Evolutionary conservation across 2,329 filamentous ascomycete species (phyloP).

Genomic region (Parastagonospora nodorum): DNA sequence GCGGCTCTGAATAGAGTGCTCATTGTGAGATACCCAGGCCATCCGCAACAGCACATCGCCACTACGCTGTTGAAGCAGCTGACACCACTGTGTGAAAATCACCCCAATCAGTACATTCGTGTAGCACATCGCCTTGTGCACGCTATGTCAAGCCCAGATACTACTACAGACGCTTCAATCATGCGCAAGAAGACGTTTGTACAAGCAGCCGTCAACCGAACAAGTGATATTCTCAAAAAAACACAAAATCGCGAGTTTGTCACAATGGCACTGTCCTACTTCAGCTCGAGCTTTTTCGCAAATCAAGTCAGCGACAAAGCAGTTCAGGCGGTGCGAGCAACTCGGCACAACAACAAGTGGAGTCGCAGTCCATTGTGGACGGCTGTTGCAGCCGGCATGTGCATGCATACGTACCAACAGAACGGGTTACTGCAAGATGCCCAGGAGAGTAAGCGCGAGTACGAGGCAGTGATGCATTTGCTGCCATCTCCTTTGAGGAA

Average conservation of each 20-base stretch:
- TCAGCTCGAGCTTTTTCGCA: slow-evolving; percentile 82
- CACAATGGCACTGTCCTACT: slow-evolving; percentile 82
- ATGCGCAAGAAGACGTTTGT: slow-evolving; percentile 80
- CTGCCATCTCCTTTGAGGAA: slow-evolving; percentile 32
- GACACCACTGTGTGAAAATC: slow-evolving; percentile 68
- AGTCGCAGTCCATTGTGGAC: slow-evolving; percentile 32
- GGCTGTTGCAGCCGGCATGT: slow-evolving; percentile 38
- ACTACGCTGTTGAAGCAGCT: slow-evolving; percentile 68
- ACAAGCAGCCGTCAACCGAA: slow-evolving; percentile 56
- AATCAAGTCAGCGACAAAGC: slow-evolving; percentile 72
- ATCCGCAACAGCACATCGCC: slow-evolving; percentile 58
- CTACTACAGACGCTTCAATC: slow-evolving; percentile 68
- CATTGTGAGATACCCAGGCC: slow-evolving; percentile 49
- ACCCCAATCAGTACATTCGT: slow-evolving; percentile 75
- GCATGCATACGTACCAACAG: slow-evolving; percentile 33
- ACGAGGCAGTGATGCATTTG: slow-evolving; percentile 24
- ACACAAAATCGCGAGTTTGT: slow-evolving; percentile 78
- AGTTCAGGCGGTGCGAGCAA: slow-evolving; percentile 52
- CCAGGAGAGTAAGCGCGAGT: slow-evolving; percentile 19
- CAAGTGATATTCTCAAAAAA: slow-evolving; percentile 70
- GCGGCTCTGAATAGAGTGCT: slow-evolving; percentile 55
- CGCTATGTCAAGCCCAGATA: slow-evolving; percentile 65
- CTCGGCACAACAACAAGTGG: slow-evolving; percentile 29
- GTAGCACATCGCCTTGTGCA: slow-evolving; percentile 78
- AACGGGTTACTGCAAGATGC: slow-evolving; percentile 36